A percentile compares a stretch with the other conserved stretches of the same genome.
phyloP scores from a whole-genome alignment of 176 grass and related monocot species.

The Avena eriantha region DNA sequence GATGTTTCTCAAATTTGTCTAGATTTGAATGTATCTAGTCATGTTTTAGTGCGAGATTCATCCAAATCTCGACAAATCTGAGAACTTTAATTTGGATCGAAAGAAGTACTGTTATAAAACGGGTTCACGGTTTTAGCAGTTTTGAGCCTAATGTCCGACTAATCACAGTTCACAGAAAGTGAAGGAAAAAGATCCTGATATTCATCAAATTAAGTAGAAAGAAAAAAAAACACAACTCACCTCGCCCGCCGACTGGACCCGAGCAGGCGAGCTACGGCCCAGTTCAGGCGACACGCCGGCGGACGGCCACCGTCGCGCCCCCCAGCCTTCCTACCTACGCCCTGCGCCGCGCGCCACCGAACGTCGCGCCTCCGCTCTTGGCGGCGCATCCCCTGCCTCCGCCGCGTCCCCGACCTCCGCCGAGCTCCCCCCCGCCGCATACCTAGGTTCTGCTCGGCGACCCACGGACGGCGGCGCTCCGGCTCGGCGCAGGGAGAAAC shows the following conservation, averaged over 20 bases:
- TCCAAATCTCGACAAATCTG: too few species aligned
- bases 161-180: too few species aligned
- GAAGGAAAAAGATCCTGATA: not conserved
- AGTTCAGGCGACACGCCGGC: not conserved
- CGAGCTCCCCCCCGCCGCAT: conserved; percentile 2
- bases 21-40: too few species aligned
- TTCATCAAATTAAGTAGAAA: not conserved
- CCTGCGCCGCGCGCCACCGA: not conserved
- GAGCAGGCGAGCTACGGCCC: conserved; percentile 6
- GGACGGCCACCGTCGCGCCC: not conserved
- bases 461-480: not conserved
- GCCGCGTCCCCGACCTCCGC: not conserved
- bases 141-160: too few species aligned
- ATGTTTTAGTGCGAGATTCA: too few species aligned
- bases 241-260: not conserved
- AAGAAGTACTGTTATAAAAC: too few species aligned
- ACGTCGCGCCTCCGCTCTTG: not conserved
- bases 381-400: not conserved
- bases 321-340: not conserved
- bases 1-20: too few species aligned
- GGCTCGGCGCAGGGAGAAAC: not conserved
- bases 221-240: not conserved
- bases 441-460: not conserved
- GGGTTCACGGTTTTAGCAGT: too few species aligned
- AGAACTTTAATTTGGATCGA: too few species aligned